These are phyloP conservation scores for Neopestalotiopsis clavispora DNA, from an alignment of 2,329 filamentous ascomycete species.

Conservation along the genomic window DNA sequence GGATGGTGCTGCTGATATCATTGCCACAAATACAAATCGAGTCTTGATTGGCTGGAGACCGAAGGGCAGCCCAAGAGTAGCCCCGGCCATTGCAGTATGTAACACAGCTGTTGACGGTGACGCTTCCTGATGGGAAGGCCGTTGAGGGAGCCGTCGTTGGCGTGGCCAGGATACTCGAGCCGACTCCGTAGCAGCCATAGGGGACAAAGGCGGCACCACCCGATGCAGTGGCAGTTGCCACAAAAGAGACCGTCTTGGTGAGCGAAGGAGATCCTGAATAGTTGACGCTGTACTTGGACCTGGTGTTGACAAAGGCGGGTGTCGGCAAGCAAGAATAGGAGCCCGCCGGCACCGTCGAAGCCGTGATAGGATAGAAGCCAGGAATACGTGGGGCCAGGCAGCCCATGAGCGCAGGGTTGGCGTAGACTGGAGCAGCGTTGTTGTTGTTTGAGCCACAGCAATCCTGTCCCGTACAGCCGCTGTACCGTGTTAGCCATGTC, in stretches of 20 bases:
- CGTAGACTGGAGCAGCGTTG: slow-evolving; percentile 48
- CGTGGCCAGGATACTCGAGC: not conserved
- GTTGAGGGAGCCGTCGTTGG: not conserved
- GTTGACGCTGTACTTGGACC: slow-evolving; percentile 12
- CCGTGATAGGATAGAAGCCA: slow-evolving; percentile 22
- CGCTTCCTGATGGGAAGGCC: not conserved
- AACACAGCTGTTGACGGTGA: not conserved
- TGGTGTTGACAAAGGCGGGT: slow-evolving; percentile 19
- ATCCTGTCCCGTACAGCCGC: slow-evolving; percentile 23
- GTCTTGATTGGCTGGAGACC: not conserved
- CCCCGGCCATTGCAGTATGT: not conserved
- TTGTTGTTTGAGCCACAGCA: slow-evolving; percentile 34
- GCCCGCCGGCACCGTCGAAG: not conserved
- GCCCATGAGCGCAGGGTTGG: slow-evolving; percentile 53
- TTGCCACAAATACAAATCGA: slow-evolving; percentile 7
- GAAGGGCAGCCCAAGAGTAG: not conserved
- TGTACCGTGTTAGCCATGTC: slow-evolving; percentile 19
- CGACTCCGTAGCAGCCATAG: slow-evolving; percentile 24
- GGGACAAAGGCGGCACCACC: slow-evolving; percentile 17
- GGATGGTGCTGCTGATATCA: not conserved
- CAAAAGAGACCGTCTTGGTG: slow-evolving; percentile 22
- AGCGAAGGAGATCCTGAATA: slow-evolving; percentile 15
- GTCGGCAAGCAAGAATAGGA: slow-evolving; percentile 28
- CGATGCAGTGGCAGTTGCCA: slow-evolving; percentile 23
- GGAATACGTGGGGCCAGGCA: slow-evolving; percentile 46